Conservation (phyloP, 106 monocot genomes). For the Gastrodia elata region DNA sequence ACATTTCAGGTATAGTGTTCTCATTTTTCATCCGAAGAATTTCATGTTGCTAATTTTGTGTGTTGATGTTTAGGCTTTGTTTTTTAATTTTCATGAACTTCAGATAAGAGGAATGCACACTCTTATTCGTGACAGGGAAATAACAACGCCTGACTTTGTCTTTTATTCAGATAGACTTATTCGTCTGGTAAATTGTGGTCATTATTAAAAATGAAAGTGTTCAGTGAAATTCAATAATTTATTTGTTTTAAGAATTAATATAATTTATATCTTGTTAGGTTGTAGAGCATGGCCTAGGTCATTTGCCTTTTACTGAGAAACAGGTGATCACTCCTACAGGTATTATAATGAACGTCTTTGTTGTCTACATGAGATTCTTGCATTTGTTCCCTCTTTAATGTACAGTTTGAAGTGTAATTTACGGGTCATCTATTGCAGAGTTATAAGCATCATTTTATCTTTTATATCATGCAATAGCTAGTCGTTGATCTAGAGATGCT, state of each 20-base stretch:
- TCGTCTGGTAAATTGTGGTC: constrained; percentile 53
- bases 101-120: constrained; percentile 99
- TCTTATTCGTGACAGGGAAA: constrained; percentile 85
- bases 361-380: background rate
- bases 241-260: background rate
- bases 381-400: background rate
- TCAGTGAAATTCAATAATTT: background rate
- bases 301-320: constrained; percentile 96
- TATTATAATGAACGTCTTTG: constrained; percentile 12
- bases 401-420: background rate
- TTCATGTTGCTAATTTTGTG: constrained; percentile 33
- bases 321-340: constrained; percentile 93
- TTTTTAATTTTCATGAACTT: constrained; percentile 17
- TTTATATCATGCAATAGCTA: background rate
- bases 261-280: constrained; percentile 31
- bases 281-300: constrained; percentile 98
- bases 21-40: constrained; percentile 48
- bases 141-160: constrained; percentile 96
- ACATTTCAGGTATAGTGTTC: constrained; percentile 89
- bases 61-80: background rate
- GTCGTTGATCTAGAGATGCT: background rate
- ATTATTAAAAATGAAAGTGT: background rate
- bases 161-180: constrained; percentile 98
- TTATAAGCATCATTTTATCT: background rate
- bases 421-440: background rate